These are phyloP conservation scores for Lipomyces orientalis DNA, from an alignment of 805 yeast genomes.

Conservation along the genomic window DNA sequence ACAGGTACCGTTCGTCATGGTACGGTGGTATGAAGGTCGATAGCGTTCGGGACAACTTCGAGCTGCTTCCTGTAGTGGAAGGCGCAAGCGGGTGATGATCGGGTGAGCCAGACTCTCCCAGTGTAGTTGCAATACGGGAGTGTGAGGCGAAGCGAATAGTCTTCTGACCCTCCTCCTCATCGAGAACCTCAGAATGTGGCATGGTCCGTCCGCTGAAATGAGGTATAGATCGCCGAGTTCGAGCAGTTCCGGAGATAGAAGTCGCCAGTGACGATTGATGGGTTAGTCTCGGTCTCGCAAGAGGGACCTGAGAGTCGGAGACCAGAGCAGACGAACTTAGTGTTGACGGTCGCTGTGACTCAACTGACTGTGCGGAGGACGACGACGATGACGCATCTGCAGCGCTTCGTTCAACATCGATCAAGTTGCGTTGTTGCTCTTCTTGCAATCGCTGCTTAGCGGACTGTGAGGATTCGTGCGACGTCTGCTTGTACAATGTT, in stretches of 20 bases:
- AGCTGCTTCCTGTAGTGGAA: constrained; percentile 19
- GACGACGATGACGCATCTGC: constrained; percentile 7
- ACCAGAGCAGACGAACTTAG: constrained; percentile 5
- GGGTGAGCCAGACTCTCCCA: constrained; percentile 4
- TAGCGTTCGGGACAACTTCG: constrained; percentile 39
- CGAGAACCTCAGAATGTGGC: constrained; percentile 44
- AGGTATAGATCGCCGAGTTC: constrained; percentile 39
- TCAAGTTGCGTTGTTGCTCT: constrained; percentile 13
- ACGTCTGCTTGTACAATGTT: constrained; percentile 25
- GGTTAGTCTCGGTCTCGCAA: constrained; percentile 21
- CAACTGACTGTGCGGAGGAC: not conserved
- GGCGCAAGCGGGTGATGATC: constrained; percentile 25
- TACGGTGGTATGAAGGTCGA: constrained; percentile 13
- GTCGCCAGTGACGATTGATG: constrained; percentile 32
- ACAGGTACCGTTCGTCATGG: constrained; percentile 43
- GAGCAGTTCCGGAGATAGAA: constrained; percentile 19
- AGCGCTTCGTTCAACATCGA: constrained; percentile 27
- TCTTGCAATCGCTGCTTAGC: constrained; percentile 14
- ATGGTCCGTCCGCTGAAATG: constrained; percentile 45
- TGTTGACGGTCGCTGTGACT: not conserved
- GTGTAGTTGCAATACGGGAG: constrained; percentile 8
- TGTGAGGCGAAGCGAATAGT: constrained; percentile 33
- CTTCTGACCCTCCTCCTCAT: constrained; percentile 41
- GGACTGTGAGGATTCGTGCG: constrained; percentile 2
- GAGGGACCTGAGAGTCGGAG: not conserved